Percentiles rank a stretch among this genome's conserved stretches.
Evolutionary conservation across 371 early-diverging fungal genomes (phyloP).

Genomic region (Spiromyces aspiralis): DNA sequence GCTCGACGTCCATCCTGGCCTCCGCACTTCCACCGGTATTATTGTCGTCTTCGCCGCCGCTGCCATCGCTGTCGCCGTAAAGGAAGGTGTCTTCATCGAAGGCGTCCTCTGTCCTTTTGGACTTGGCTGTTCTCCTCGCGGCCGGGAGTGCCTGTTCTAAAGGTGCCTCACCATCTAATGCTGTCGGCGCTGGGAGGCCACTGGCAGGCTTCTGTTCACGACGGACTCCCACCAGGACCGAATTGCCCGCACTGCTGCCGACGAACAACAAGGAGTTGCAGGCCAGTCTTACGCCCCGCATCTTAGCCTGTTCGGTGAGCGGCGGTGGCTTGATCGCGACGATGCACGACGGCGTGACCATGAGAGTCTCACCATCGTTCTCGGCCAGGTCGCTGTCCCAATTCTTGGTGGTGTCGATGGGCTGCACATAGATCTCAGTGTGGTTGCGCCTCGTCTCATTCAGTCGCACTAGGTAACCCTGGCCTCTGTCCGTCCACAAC

Average conservation of each 20-base stretch:
- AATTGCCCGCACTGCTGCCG: neutral
- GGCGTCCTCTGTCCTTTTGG: neutral
- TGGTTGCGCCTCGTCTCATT: neutral
- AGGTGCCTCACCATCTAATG: no score
- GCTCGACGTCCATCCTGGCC: neutral
- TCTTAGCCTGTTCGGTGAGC: no score
- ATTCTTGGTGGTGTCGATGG: neutral
- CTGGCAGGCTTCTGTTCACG: no score
- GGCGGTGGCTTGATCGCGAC: no score
- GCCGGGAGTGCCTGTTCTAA: no score
- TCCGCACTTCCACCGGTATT: neutral
- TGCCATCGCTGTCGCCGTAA: neutral
- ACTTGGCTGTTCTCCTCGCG: neutral
- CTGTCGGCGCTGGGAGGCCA: no score
- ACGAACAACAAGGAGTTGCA: neutral
- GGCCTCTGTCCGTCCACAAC: neutral
- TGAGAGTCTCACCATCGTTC: neutral
- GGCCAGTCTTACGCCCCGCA: no score
- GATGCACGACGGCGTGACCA: neutral
- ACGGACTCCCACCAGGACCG: neutral
- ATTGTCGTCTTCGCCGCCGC: neutral
- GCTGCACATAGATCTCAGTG: neutral
- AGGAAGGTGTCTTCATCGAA: neutral
- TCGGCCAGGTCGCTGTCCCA: neutral
- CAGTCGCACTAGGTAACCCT: neutral